Percentiles rank a stretch among this genome's conserved stretches.
Evolutionary conservation across 2,329 filamentous ascomycete genomes (phyloP).

Genomic region (Fusarium sp.): DNA sequence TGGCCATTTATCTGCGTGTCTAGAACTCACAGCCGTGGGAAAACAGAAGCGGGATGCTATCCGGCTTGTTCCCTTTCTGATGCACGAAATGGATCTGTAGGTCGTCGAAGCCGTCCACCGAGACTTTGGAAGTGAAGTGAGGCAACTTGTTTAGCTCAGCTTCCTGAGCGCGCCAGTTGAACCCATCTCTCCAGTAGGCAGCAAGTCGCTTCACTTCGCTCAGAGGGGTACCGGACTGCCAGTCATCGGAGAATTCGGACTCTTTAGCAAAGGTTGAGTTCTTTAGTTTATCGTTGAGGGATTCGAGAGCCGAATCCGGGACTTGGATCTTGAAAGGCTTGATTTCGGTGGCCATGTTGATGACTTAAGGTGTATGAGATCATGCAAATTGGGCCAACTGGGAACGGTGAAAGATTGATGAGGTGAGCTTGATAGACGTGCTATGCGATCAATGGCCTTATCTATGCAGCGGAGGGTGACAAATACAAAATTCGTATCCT

Average conservation of each 20-base stretch:
- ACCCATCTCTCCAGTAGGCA: slow-evolving; percentile 58
- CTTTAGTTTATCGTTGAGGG: slow-evolving; percentile 49
- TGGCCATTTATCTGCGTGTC: too few species aligned
- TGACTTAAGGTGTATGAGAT: not conserved
- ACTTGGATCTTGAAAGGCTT: slow-evolving; percentile 52
- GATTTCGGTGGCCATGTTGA: slow-evolving; percentile 40
- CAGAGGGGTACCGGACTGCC: slow-evolving; percentile 48
- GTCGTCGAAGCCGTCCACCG: slow-evolving; percentile 68
- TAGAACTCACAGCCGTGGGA: slow-evolving; percentile 68
- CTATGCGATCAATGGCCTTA: not conserved
- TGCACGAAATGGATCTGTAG: slow-evolving; percentile 75
- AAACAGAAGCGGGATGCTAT: slow-evolving; percentile 74
- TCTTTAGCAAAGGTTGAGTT: slow-evolving; percentile 46
- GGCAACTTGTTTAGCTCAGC: slow-evolving; percentile 68
- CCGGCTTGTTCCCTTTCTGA: slow-evolving; percentile 60
- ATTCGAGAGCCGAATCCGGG: slow-evolving; percentile 46
- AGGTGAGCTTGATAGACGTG: not conserved
- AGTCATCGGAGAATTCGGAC: slow-evolving; percentile 50
- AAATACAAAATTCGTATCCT: not conserved
- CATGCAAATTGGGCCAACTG: not conserved
- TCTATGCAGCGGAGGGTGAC: not conserved
- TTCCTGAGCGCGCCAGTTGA: slow-evolving; percentile 73
- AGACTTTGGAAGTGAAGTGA: slow-evolving; percentile 66
- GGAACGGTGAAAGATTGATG: not conserved
- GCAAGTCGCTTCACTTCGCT: slow-evolving; percentile 52